Percentiles rank a stretch among this genome's conserved stretches.
Evolutionary conservation across 2,329 filamentous ascomycete species (phyloP).

Genomic region (Fusarium mundagurra): DNA sequence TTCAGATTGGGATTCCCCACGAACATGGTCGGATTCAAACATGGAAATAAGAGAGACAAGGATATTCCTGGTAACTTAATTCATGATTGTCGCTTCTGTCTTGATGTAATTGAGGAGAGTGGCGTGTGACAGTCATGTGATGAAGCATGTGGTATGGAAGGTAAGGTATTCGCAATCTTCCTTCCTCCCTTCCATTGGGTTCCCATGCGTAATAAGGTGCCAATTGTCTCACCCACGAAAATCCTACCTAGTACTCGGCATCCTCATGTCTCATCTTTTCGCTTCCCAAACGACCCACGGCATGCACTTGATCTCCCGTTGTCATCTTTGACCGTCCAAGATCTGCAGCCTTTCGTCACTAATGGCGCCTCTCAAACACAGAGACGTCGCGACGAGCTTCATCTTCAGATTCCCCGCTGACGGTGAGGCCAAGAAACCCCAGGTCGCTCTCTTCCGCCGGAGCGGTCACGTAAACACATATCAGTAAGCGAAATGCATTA

Average conservation of each 20-base stretch:
- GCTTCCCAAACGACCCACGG: not conserved
- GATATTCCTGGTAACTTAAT: not conserved
- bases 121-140: slow-evolving; percentile 27
- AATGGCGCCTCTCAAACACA: slow-evolving; percentile 40
- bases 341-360: slow-evolving; percentile 8
- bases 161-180: not conserved
- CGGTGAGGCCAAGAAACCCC: slow-evolving; percentile 49
- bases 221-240: slow-evolving; percentile 1
- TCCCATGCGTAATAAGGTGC: not conserved
- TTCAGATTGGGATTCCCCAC: not conserved
- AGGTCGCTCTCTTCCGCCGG: slow-evolving; percentile 70
- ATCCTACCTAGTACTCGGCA: not conserved
- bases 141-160: slow-evolving; percentile 12
- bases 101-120: not conserved
- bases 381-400: slow-evolving; percentile 60
- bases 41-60: not conserved
- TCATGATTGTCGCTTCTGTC: not conserved
- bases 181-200: not conserved
- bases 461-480: slow-evolving; percentile 70
- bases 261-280: not conserved
- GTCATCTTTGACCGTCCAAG: not conserved
- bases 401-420: slow-evolving; percentile 57
- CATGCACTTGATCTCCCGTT: not conserved
- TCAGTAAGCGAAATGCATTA: slow-evolving; percentile 53
- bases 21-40: not conserved